Base-by-base conservation (phyloP, 2,329 filamentous ascomycete genomes). In the Alternaria triticimaculans region DNA sequence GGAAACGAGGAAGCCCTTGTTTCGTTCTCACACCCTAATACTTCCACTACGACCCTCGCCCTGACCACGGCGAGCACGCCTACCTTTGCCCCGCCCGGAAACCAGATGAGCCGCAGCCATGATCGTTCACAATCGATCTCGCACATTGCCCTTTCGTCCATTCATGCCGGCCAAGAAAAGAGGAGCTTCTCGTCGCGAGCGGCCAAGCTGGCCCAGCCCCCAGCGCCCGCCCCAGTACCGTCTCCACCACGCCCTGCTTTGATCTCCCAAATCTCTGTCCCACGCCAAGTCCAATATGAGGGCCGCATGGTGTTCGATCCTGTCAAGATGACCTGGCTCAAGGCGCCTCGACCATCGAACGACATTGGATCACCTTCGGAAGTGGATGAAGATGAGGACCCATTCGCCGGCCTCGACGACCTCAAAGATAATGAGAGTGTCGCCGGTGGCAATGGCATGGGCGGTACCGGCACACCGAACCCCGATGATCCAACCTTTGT, bases 231-330 rank as follows among this genome's bases (percentile, higher is more conserved):
- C 82, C 90, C 71, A 18, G 70, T 67, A n/a, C 76, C 63, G 79
- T 84, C 81, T 45, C 84, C 83, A 41, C 84, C 71, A 81, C 90
- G 65, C 85, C 84, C 93, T 10, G 94, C 95, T 6, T 86, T 99
- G 18, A 99, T 99, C 73, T 94, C 94, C 51, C 96, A 97, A 69
- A 92, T 97, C 69, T 92, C 91, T 58, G 90, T 72, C 25, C 78
- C 90, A 65, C 92, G 95, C 75, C 94, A 93, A 65, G 91, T 97
- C 14, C 94, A 97, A 80, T 92, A 97, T 37, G 94, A 97, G 62
- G 92, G 94, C n/a, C 93, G 94, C 71, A 99, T 99, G 96, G 92
- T 98, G 10, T 99, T 98, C 78, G 96, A 99, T 76, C 96, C 96
- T 4, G 90, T 93, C 66, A 93, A 93, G 72, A 98, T 99, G 95